phyloP scores from a whole-genome alignment of 768 basidiomycete species.

The Auricularia cornea region DNA sequence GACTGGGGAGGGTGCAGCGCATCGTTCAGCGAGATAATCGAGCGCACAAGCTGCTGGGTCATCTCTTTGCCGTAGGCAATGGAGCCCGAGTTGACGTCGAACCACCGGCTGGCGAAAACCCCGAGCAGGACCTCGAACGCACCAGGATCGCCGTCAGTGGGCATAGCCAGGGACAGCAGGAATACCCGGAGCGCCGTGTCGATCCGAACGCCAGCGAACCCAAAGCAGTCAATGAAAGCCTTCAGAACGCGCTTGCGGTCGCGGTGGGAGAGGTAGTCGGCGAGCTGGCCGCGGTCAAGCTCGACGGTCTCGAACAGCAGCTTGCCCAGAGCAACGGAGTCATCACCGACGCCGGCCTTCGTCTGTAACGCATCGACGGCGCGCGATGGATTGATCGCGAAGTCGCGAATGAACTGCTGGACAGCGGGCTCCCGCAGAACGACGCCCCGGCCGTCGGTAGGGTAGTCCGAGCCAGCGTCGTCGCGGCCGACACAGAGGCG shows the following conservation, averaged over 20 bases:
- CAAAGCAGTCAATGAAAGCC: slow-evolving; percentile 81
- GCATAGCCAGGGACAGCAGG: slow-evolving; percentile 70
- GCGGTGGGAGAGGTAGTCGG: slow-evolving; percentile 72
- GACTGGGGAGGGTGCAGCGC: slow-evolving; percentile 61
- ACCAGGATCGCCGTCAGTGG: slow-evolving; percentile 31
- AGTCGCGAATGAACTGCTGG: slow-evolving; percentile 67
- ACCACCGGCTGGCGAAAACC: slow-evolving; percentile 83
- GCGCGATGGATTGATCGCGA: slow-evolving; percentile 68
- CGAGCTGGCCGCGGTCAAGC: slow-evolving; percentile 73
- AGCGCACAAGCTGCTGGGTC: slow-evolving; percentile 65
- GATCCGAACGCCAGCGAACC: slow-evolving; percentile 72
- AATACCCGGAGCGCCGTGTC: slow-evolving; percentile 88
- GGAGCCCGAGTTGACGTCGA: slow-evolving; percentile 72
- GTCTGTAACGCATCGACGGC: slow-evolving; percentile 67
- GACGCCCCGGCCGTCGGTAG: slow-evolving; percentile 45
- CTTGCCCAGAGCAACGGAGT: slow-evolving; percentile 69
- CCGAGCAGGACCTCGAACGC: slow-evolving; percentile 63
- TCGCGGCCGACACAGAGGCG: slow-evolving; percentile 20
- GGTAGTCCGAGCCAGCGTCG: slow-evolving; percentile 3
- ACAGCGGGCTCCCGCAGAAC: slow-evolving; percentile 52
- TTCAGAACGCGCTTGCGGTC: slow-evolving; percentile 69
- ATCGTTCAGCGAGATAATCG: slow-evolving; percentile 84
- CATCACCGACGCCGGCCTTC: slow-evolving; percentile 50
- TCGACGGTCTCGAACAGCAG: slow-evolving; percentile 77
- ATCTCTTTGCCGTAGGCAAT: slow-evolving; percentile 79